Base-by-base conservation (phyloP, 495 filamentous ascomycete species). In the Penicillium desertorum region DNA sequence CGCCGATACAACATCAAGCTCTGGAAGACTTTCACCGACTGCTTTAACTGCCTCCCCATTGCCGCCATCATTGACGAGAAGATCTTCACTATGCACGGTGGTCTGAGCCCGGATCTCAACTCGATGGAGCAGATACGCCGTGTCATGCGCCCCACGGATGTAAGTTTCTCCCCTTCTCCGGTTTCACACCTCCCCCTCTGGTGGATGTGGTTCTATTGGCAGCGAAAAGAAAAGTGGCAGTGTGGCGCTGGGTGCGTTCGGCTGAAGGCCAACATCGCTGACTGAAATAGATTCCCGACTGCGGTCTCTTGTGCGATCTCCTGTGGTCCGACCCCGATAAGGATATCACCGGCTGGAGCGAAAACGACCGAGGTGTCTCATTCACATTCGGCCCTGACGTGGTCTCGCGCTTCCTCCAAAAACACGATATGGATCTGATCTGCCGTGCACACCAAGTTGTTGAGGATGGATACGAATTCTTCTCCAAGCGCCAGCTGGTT, bases 21-120 rank as follows among this genome's bases (percentile, higher is more conserved):
- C 61, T 98, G 94, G 94, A 98, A 98, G 83, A 98, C 94, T 7
- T 98, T 98, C 71, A 98, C 94, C 37, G 94, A 98, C 68, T 98
- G 94, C 84, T 98, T 98, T 84, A 98, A 98, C 81, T 98, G 94
- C 80, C 74, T 98, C 69, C 94, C 94, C 30, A 98, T 98, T 74
- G 94, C 94, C n/a, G 94, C 94, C 55, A 98, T 98, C 74, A 98
- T 98, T 67, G 94, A 98, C 71, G 94, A 98, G 83, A 98, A 98
- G 88, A 98, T 98, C 66, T 98, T 98, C 83, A 98, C 94, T 59
- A 98, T 98, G 94, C 94, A 98, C 75, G 94, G 94, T 67, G 94
- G 94, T 65, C 78, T 98, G 68, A 97, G 94, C 69, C 94, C 94
- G 27, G 94, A 98, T 67, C 80, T 98, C 47, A 98, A 98, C 81